phyloP scores from a whole-genome alignment of 768 basidiomycete species.

The Amanita exitialis region DNA sequence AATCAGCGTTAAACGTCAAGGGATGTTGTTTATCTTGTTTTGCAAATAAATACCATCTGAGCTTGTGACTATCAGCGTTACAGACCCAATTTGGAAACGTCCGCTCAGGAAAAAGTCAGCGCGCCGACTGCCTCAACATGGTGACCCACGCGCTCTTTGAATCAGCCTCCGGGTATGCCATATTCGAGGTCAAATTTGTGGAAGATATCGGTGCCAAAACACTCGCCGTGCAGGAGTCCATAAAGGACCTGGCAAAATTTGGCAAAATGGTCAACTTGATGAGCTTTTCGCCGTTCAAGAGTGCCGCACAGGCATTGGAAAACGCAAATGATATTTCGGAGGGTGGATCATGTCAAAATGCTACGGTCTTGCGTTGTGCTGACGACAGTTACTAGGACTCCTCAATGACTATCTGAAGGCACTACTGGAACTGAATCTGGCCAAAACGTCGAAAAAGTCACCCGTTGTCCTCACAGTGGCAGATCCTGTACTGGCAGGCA shows the following conservation, averaged over 20 bases:
- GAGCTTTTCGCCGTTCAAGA: conserved; percentile 93
- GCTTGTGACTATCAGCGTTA: not conserved
- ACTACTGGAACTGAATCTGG: conserved; percentile 80
- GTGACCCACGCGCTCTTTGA: conserved; percentile 89
- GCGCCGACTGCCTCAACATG: conserved; percentile 26
- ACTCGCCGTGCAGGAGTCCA: conserved; percentile 72
- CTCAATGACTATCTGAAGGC: conserved; percentile 77
- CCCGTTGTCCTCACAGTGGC: conserved; percentile 69
- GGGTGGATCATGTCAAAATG: conserved; percentile 33
- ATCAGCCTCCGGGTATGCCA: conserved; percentile 87
- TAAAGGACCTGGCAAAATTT: conserved; percentile 82
- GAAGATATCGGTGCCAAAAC: conserved; percentile 84
- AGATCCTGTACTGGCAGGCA: conserved; percentile 63
- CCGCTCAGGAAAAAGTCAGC: conserved; percentile 22
- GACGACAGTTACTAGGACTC: conserved; percentile 42
- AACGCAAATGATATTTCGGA: conserved; percentile 95
- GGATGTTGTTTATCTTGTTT: not conserved
- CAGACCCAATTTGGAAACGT: conserved; percentile 2
- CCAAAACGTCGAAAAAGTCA: conserved; percentile 63
- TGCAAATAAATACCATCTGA: not conserved
- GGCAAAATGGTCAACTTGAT: conserved; percentile 84
- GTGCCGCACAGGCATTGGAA: conserved; percentile 86
- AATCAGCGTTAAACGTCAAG: not conserved
- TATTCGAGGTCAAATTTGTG: conserved; percentile 78
- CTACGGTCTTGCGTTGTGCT: not conserved